phyloP scores from a whole-genome alignment of 345 rosid species.

The Lagerstroemia speciosa region DNA sequence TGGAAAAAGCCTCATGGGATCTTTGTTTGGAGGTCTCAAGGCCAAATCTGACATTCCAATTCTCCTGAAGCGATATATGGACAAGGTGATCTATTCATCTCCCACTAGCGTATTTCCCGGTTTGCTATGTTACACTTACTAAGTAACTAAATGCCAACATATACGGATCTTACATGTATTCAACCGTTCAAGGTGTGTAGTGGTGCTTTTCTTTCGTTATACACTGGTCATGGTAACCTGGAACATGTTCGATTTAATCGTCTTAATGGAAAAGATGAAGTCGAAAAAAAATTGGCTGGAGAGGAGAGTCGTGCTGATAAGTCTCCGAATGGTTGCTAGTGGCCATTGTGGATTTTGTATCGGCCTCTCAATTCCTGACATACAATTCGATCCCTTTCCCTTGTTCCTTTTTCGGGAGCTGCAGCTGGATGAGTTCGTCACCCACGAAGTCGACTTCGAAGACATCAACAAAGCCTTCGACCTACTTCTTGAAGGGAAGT shows the following conservation, averaged over 20 bases:
- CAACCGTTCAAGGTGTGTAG: too few species aligned
- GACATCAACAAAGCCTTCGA: constrained; percentile 70
- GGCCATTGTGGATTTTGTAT: background rate
- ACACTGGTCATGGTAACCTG: background rate
- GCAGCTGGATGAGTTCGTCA: constrained; percentile 62
- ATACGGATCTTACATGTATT: background rate
- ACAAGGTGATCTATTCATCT: constrained; percentile 32
- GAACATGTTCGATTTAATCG: background rate
- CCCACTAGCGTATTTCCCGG: background rate
- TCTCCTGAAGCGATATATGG: constrained; percentile 51
- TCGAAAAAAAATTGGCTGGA: background rate
- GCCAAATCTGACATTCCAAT: constrained; percentile 74
- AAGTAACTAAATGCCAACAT: background rate
- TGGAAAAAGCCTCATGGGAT: constrained; percentile 50
- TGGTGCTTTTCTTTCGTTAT: too few species aligned
- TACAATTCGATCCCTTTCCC: background rate
- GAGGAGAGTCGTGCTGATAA: background rate
- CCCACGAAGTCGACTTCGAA: constrained; percentile 64
- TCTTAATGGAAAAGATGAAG: background rate
- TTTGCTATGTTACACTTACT: background rate
- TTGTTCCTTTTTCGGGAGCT: constrained; percentile 35
- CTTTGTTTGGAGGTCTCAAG: constrained; percentile 76
- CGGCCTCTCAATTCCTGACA: background rate
- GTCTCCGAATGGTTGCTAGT: background rate
- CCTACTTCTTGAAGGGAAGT: constrained; percentile 45